Evolutionary conservation across 1,284 basidiomycete species (phyloP).

Genomic region (Papiliotrema fonsecae): DNA sequence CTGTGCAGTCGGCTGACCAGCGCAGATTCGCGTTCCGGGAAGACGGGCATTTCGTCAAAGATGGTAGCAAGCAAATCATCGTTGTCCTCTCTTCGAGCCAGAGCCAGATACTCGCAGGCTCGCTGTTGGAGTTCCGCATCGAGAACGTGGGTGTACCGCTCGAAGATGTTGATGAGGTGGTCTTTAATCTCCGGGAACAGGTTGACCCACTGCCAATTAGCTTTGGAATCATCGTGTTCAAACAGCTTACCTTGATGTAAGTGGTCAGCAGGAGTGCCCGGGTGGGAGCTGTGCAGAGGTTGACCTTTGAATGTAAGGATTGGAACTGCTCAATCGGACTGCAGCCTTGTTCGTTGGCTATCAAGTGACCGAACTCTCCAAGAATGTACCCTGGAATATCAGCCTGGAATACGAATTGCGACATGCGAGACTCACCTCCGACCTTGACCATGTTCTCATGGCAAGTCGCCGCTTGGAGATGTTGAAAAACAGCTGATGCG

Average conservation of each 20-base stretch:
- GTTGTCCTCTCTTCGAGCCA: slow-evolving; percentile 74
- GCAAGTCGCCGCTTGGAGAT: slow-evolving; percentile 79
- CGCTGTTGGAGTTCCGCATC: slow-evolving; percentile 97
- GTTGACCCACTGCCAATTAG: slow-evolving; percentile 60
- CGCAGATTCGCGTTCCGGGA: slow-evolving; percentile 89
- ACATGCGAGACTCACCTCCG: slow-evolving; percentile 58
- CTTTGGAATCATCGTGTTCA: too few relatives aligned
- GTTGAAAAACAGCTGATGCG: slow-evolving; percentile 85
- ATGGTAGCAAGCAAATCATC: slow-evolving; percentile 90
- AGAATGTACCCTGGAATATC: slow-evolving; percentile 73
- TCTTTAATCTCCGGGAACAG: slow-evolving; percentile 98
- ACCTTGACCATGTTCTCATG: slow-evolving; percentile 98
- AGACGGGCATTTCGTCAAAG: slow-evolving; percentile 99
- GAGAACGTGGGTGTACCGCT: slow-evolving; percentile 95
- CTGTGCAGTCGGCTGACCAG: slow-evolving; percentile 78
- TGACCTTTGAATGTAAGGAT: slow-evolving; percentile 88
- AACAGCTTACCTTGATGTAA: slow-evolving; percentile 74
- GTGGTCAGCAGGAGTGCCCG: slow-evolving; percentile 90
- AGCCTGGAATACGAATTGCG: background rate
- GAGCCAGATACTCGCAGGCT: slow-evolving; percentile 90
- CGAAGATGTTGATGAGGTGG: slow-evolving; percentile 89
- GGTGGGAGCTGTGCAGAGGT: slow-evolving; percentile 88
- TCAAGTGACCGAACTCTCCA: slow-evolving; percentile 94
- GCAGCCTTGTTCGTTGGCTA: slow-evolving; percentile 90
- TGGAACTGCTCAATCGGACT: slow-evolving; percentile 95